Conservation (phyloP, 371 early-diverging fungal genomes). For the Syncephalastrum sp. region DNA sequence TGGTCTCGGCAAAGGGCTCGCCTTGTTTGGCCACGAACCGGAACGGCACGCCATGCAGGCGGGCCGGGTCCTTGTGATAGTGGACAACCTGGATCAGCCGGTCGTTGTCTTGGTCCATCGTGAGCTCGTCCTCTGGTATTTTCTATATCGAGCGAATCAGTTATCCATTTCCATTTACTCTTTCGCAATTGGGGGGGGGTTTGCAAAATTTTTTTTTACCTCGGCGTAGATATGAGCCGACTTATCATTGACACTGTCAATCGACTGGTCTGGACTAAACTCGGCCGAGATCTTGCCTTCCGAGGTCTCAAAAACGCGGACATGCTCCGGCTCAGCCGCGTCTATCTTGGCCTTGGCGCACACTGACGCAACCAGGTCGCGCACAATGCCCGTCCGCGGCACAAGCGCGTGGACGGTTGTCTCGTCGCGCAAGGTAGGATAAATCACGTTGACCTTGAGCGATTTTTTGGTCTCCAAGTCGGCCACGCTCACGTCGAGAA, state of each 20-base stretch:
- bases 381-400: conserved; percentile 55
- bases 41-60: conserved; percentile 85
- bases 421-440: conserved; percentile 31
- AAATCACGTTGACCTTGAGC: conserved; percentile 51
- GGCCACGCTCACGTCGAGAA: conserved; percentile 66
- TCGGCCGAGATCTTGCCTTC: conserved; percentile 39
- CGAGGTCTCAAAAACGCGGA: conserved; percentile 45
- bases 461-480: conserved; percentile 75
- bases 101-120: conserved; percentile 46
- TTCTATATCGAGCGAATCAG: conserved; percentile 38
- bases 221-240: conserved; percentile 34
- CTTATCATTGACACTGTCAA: conserved; percentile 36
- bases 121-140: conserved; percentile 61
- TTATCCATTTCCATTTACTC: conserved; percentile 28
- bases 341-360: conserved; percentile 51
- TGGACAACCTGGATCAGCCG: conserved; percentile 67
- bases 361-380: conserved; percentile 60
- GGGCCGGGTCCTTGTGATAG: conserved; percentile 65
- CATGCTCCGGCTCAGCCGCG: conserved; percentile 12
- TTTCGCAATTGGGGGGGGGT: not conserved
- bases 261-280: conserved; percentile 38
- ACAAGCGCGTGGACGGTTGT: conserved; percentile 47
- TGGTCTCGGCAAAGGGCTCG: conserved; percentile 71
- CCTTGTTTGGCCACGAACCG: conserved; percentile 63
- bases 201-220: conserved; percentile 24